A percentile compares a stretch with the other conserved stretches of the same genome.
phyloP scores from a whole-genome alignment of 1,139 yeast genomes.

The Hyphopichia buzzinii region DNA sequence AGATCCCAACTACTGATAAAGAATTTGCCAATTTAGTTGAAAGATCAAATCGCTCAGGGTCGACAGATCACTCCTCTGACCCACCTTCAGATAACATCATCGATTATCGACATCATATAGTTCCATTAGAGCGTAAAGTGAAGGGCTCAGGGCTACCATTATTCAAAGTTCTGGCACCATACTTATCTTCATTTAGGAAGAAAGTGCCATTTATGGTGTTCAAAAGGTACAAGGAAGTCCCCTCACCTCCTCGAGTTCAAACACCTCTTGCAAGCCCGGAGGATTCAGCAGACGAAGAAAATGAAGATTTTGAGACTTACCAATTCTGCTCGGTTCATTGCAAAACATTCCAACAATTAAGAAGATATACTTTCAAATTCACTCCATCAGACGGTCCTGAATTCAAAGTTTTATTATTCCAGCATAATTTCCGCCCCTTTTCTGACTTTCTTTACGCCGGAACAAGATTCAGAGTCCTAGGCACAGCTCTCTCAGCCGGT shows the following conservation, averaged over 20 bases:
- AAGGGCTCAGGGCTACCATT: constrained; percentile 40
- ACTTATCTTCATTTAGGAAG: constrained; percentile 36
- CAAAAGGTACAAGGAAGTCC: constrained; percentile 31
- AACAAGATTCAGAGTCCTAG: constrained; percentile 40
- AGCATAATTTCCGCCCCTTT: constrained; percentile 38
- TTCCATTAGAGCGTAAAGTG: constrained; percentile 31
- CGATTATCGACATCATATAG: constrained; percentile 32
- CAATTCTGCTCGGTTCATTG: constrained; percentile 32
- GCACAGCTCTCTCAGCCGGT: constrained; percentile 33
- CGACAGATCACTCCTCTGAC: constrained; percentile 3
- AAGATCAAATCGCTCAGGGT: background rate
- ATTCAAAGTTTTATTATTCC: constrained; percentile 31
- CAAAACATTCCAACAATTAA: constrained; percentile 26
- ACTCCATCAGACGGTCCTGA: constrained; percentile 13
- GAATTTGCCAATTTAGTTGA: constrained; percentile 2
- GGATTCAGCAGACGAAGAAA: constrained; percentile 7
- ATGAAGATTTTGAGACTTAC: constrained; percentile 28
- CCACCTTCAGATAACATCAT: constrained; percentile 10
- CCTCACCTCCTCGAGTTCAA: constrained; percentile 20
- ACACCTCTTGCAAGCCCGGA: background rate
- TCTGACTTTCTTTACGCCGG: constrained; percentile 38
- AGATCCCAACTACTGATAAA: constrained; percentile 9
- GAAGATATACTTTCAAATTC: constrained; percentile 31
- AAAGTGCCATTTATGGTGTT: constrained; percentile 36
- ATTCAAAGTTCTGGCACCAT: constrained; percentile 35